Conservation (phyloP, 768 basidiomycete species). For the Boletus speciosus region DNA sequence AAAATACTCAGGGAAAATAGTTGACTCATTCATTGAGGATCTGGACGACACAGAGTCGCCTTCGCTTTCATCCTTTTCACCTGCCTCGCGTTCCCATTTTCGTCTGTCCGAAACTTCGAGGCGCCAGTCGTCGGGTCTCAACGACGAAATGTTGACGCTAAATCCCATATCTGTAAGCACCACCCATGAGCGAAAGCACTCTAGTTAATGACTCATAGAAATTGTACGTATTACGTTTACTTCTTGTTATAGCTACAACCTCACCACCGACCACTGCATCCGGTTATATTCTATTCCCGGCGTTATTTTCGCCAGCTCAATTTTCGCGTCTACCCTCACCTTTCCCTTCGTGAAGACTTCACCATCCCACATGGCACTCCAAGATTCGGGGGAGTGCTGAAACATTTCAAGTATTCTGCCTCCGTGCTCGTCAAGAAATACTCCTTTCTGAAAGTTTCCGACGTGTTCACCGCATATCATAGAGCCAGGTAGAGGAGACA, state of each 20-base stretch:
- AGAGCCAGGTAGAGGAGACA: constrained; percentile 30
- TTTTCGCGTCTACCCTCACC: constrained; percentile 4
- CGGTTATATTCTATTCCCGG: background rate
- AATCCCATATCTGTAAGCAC: background rate
- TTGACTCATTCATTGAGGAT: too few relatives aligned
- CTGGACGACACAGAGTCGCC: too few relatives aligned
- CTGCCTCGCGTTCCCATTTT: too few relatives aligned
- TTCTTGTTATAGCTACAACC: constrained; percentile 5
- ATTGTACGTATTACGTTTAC: background rate
- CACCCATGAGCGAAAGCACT: background rate
- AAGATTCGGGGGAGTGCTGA: constrained; percentile 34
- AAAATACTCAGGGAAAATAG: too few relatives aligned
- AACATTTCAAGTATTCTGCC: constrained; percentile 14
- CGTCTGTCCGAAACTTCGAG: too few relatives aligned
- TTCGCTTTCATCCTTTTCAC: too few relatives aligned
- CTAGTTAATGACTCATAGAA: background rate
- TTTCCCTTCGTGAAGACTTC: constrained; percentile 27
- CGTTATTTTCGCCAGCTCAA: background rate
- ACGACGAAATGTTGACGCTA: constrained; percentile 3
- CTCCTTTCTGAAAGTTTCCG: constrained; percentile 7
- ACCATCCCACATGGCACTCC: constrained; percentile 38
- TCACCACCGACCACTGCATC: constrained; percentile 27
- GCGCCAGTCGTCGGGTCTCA: too few relatives aligned
- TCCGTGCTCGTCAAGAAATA: background rate
- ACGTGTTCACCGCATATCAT: constrained; percentile 30